Conservation (phyloP, 768 basidiomycete species). For the Pisolithus microcarpus region DNA sequence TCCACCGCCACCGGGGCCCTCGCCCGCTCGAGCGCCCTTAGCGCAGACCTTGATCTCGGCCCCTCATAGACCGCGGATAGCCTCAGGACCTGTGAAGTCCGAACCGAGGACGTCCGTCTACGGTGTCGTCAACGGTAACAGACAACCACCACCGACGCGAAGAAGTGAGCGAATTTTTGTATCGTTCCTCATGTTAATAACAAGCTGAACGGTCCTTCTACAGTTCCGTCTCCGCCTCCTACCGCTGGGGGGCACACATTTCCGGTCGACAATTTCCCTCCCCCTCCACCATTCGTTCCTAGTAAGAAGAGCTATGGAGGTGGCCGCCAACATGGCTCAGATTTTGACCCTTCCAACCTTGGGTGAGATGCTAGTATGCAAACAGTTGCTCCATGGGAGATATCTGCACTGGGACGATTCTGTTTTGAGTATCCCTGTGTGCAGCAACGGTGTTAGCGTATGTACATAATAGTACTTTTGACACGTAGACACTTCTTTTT, state of each 20-base stretch:
- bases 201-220: constrained; percentile 6
- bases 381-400: no score
- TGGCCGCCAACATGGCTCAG: constrained; percentile 62
- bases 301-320: constrained; percentile 51
- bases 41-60: constrained; percentile 13
- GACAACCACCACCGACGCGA: constrained; percentile 32
- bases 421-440: neutral
- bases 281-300: constrained; percentile 56
- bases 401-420: no score
- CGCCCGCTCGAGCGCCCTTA: constrained; percentile 20
- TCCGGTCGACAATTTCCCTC: constrained; percentile 72
- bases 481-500: constrained; percentile 25
- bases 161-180: constrained; percentile 38
- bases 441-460: neutral
- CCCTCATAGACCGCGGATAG: constrained; percentile 18
- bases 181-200: constrained; percentile 8
- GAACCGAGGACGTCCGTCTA: constrained; percentile 12
- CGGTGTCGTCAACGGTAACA: constrained; percentile 24
- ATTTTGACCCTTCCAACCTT: constrained; percentile 49
- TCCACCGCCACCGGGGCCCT: constrained; percentile 13
- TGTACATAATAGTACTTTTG: constrained; percentile 4
- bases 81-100: constrained; percentile 18
- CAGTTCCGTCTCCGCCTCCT: constrained; percentile 54
- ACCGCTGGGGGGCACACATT: constrained; percentile 64
- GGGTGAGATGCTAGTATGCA: neutral